Evolutionary conservation across 495 filamentous ascomycete genomes (phyloP), one percentile per base, ranked within the genome.

Genomic region (Penicillium salamii): DNA sequence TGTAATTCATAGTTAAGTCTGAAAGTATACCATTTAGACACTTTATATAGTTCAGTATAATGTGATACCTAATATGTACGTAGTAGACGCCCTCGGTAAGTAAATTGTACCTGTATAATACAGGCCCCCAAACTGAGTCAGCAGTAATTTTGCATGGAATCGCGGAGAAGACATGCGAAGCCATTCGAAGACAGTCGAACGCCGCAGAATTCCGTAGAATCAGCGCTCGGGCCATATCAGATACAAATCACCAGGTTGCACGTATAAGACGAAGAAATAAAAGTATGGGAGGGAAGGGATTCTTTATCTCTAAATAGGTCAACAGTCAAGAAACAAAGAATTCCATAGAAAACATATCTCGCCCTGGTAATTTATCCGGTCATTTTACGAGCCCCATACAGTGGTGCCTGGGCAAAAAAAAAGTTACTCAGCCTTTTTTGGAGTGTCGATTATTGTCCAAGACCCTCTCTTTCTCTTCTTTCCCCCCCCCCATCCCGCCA

Each of bases 151-250:
- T 33, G 2, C 42, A 26, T 48, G 53, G 68, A 65, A 65, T 24
- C 46, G 20, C 47, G 37, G 55, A 54, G 57, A 61, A 61, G 31
- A 33, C 3, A 23, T 48, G 32, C 36, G 68, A 69, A 61, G 31
- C 26, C 3, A 23, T 48, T 24, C 36, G 68, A 69, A 69, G 31
- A 20, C 28, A 48, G 55, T 71, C 65, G 70, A 74, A 74, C 44
- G 12, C 35, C 53, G 41, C 45, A 52, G 70, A 74, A 74, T 53
- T 46, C 43, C 45, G 49, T 57, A 28, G 55, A 66, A 58, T 42
- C 46, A 43, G 33, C 62, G 65, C 63, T 66, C 63, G 65, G 64
- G 61, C 69, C 66, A 62, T 51, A 62, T 51, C 47, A 45, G 15
- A 52, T 53, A 53, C 46, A 49, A n/a, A n/a, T n/a, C n/a, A n/a